Base-by-base conservation (phyloP, 169 alveolate genomes). In the Plasmodium reichenowi region DNA sequence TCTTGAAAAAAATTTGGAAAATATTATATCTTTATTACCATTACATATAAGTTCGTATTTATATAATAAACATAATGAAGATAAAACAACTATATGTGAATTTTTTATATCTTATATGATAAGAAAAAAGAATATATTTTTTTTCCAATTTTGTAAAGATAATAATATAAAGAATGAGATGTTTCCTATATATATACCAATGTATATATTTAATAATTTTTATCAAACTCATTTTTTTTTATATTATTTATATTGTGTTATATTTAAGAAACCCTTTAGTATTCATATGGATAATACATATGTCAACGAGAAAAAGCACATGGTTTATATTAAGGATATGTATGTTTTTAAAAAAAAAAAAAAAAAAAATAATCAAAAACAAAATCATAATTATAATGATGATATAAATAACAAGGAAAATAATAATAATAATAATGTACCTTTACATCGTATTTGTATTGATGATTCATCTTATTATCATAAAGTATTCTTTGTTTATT, bases 61-160 rank as follows among this genome's bases (percentile, higher is more conserved):
- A 38, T 80, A 54, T 22, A 80, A 70, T 20, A 80, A 70, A 68
- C 72, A 80, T n/a, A 80, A 43, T 54, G 90, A 80, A n/a, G 90
- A 80, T 50, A 67, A 62, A 56, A 80, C 58, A 15, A 68, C 83
- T 1, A 68, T 48, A 54, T 43, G 59, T 3, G 85, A 80, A 43
- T 80, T 80, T 43, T 80, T 80, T 43, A 38, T 68, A 32, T 80
- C 90, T 0, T 80, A 80, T 10, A 71, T 80, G 12, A 68, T 80
- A 5, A 66, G 83, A 56, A 80, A 80, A 12, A 80, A 80, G 10
- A 80, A 66, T 48, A 56, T 56, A 0, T 48, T 80, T 10, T 80
- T 80, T 15, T 68, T 32, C 12, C 67, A 72, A 10, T 80, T 68
- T 72, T 80, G 90, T 43, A 67, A 48, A 20, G 17, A 48, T 24